Evolutionary conservation across 2,329 filamentous ascomycete species (phyloP).

Genomic region (Aspergillus amoenus): DNA sequence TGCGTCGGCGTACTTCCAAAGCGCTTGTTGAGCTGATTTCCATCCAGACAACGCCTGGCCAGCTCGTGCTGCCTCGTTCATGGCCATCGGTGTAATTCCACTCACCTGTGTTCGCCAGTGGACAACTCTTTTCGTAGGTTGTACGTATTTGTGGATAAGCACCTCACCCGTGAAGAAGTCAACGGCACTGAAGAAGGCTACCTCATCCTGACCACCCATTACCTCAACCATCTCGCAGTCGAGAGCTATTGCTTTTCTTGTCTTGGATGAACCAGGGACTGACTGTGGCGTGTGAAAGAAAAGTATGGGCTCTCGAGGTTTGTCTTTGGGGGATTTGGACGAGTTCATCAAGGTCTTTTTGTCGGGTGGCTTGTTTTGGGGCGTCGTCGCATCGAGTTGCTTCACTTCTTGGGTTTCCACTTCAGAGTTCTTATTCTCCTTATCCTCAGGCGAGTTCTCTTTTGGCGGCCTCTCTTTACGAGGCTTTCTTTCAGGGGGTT

Average conservation of each 20-base stretch:
- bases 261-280: background rate
- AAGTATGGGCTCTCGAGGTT: background rate
- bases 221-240: constrained; percentile 53
- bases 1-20: constrained; percentile 45
- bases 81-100: constrained; percentile 34
- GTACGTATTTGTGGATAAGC: constrained; percentile 46
- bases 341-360: background rate
- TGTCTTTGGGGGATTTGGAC: background rate
- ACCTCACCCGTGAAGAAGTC: constrained; percentile 51
- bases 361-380: background rate
- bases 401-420: background rate
- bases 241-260: constrained; percentile 36
- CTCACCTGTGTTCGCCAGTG: constrained; percentile 43
- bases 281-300: background rate
- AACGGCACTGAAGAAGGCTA: constrained; percentile 42
- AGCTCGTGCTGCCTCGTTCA: constrained; percentile 30
- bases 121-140: constrained; percentile 33
- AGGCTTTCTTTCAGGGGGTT: background rate
- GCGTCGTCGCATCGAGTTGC: background rate
- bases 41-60: constrained; percentile 42
- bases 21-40: constrained; percentile 41
- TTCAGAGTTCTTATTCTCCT: no score
- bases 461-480: background rate
- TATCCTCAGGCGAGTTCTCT: background rate
- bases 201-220: constrained; percentile 23